These are phyloP conservation scores for Dictyostelium purpureum DNA, from an alignment of 78 protist species.

Conservation along the genomic window DNA sequence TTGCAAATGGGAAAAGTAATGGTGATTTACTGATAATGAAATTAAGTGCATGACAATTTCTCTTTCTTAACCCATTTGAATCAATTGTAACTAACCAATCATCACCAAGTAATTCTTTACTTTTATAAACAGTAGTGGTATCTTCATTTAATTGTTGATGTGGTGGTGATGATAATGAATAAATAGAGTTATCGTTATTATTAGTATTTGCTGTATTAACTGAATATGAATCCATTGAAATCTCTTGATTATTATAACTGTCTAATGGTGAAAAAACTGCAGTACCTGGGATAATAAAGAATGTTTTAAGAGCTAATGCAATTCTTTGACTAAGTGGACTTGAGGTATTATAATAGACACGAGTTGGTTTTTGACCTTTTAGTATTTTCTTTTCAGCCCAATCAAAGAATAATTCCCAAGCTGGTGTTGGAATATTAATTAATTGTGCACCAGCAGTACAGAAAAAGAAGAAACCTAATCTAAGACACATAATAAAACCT, in stretches of 20 bases:
- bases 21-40: conserved; percentile 9
- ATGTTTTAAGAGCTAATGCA: conserved; percentile 5
- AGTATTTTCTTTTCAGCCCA: conserved; percentile 7
- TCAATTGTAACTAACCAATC: conserved; percentile 68
- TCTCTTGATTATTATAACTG: background rate
- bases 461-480: conserved; percentile 36
- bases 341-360: conserved; percentile 9
- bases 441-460: conserved; percentile 20
- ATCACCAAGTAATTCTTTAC: conserved; percentile 10
- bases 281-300: conserved; percentile 1
- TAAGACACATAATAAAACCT: conserved; percentile 28
- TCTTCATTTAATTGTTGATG: background rate
- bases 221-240: background rate
- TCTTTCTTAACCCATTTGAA: conserved; percentile 21
- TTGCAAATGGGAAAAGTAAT: conserved; percentile 24
- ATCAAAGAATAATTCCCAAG: conserved; percentile 20
- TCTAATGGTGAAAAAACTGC: conserved; percentile 21
- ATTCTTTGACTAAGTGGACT: conserved; percentile 8
- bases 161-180: background rate
- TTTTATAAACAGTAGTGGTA: background rate
- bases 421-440: conserved; percentile 8
- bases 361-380: conserved; percentile 3
- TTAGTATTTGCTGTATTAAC: background rate
- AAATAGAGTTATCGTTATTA: no score
- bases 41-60: conserved; percentile 27